These are phyloP conservation scores for Trichophyton simii DNA, from an alignment of 2,329 filamentous ascomycete species.

Conservation along the genomic window DNA sequence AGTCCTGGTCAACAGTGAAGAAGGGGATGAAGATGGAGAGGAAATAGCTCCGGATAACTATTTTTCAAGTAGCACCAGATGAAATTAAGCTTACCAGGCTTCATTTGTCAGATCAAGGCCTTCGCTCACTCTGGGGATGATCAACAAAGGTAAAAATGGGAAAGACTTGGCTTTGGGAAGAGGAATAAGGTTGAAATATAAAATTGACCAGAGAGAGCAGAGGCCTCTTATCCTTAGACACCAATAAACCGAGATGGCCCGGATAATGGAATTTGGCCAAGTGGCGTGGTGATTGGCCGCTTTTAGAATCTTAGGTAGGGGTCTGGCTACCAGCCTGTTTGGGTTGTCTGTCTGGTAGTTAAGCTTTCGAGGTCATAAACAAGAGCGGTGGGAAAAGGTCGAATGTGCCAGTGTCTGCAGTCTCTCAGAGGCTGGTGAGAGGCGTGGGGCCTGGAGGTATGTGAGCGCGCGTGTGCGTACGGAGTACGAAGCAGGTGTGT, in stretches of 20 bases:
- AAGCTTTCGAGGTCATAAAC: constrained; percentile 15
- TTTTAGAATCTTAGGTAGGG: not conserved
- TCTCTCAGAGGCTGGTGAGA: constrained; percentile 5
- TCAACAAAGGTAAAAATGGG: constrained; percentile 4
- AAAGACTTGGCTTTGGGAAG: constrained; percentile 9
- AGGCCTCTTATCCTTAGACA: not conserved
- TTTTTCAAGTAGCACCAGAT: constrained; percentile 14
- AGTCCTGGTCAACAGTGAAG: constrained; percentile 4
- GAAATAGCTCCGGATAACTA: constrained; percentile 3
- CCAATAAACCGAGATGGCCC: constrained; percentile 4
- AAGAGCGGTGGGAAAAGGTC: constrained; percentile 42
- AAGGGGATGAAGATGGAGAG: not conserved
- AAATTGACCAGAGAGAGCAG: not conserved
- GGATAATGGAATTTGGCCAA: constrained; percentile 7
- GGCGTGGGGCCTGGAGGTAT: not conserved
- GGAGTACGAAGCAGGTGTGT: too few relatives aligned
- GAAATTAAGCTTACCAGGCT: constrained; percentile 18
- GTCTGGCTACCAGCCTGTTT: constrained; percentile 2
- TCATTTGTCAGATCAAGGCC: constrained; percentile 15
- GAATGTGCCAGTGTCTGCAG: constrained; percentile 32
- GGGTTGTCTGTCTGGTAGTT: not conserved
- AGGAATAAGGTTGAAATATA: not conserved
- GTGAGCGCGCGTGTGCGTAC: too few relatives aligned
- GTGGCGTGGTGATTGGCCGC: constrained; percentile 10
- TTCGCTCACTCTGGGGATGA: not conserved